These are phyloP conservation scores for Zygnema circumcarinatum DNA, from an alignment of 139 green algal genomes.

Conservation along the genomic window DNA sequence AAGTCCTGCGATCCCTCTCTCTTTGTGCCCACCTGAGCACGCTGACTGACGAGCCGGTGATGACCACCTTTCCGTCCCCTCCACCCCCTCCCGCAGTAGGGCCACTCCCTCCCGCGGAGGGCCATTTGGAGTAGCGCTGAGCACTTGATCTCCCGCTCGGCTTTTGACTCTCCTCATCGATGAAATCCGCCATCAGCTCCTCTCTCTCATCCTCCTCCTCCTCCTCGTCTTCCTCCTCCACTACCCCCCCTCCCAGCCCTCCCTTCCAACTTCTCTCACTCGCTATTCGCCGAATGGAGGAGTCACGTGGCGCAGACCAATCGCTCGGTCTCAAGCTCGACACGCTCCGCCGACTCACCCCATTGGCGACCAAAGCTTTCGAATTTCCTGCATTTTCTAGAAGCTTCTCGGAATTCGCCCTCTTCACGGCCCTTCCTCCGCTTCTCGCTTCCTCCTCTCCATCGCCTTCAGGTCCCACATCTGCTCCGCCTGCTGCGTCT, in stretches of 20 bases:
- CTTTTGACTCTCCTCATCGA: slow-evolving; percentile 55
- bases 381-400: background rate
- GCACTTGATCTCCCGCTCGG: background rate
- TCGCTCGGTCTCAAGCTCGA: background rate
- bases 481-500: background rate
- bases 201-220: slow-evolving; percentile 58
- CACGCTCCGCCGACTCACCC: background rate
- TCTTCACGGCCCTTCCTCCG: slow-evolving; percentile 15
- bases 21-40: slow-evolving; percentile 39
- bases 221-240: slow-evolving; percentile 36
- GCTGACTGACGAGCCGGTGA: slow-evolving; percentile 41
- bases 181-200: slow-evolving; percentile 60
- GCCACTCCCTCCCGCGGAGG: background rate
- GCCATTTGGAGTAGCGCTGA: background rate
- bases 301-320: background rate
- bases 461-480: slow-evolving; percentile 8
- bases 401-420: background rate
- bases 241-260: background rate
- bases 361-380: background rate
- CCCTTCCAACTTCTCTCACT: slow-evolving; percentile 15
- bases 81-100: background rate
- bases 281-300: background rate
- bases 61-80: slow-evolving; percentile 17
- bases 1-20: too few relatives aligned
- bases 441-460: slow-evolving; percentile 22